Base-by-base conservation (phyloP, 2,329 filamentous ascomycete species). In the Claviceps pusilla region DNA sequence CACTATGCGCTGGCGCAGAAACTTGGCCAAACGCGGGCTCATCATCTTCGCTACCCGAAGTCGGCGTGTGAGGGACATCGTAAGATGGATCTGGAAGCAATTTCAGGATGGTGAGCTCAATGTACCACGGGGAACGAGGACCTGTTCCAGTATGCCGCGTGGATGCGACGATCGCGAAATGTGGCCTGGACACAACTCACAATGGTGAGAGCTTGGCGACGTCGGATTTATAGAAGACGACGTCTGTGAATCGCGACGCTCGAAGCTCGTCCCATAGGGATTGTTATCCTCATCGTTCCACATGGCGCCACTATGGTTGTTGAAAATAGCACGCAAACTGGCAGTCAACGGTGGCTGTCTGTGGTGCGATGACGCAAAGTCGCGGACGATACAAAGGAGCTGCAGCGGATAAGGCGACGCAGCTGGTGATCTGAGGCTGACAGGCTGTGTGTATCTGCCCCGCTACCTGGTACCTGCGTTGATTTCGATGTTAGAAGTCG, bases 201-300 rank as follows among this genome's bases (percentile, higher is more conserved):
- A 79, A 60, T 77, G 72, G 67, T 70, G 76, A 53, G 72, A 66
- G 47, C 68, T 70, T 49, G 83, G 83, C 43, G 84, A 86, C 54
- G 81, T 73, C 28, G 83, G 81, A 65, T 85, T 82, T 24, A 76
- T 75, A 47, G 76, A 73, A 37, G 84, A 84, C 33, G 84, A 88
- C 48, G 82, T 77, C 67, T 86, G 82, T 58, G 87, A 87, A 69
- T 94, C 87, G 63, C 87, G 83, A 63, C 87, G 86, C 69, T 93
- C 87, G 73, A 95, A 96, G 69, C 88, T 91, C 64, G 76, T 81
- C 59, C 89, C 90, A 66, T 97, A 96, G 5, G 91, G 91, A 69
- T 97, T 97, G 73, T 97, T 97, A 67, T 97, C 67, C 73, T 97
- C 91, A 76, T 97, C 90, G 78, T 96, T 94, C 91, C 91, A 97